These are phyloP conservation scores for Neoascochyta sp. DNA, from an alignment of 2,329 filamentous ascomycete species.

Conservation along the genomic window DNA sequence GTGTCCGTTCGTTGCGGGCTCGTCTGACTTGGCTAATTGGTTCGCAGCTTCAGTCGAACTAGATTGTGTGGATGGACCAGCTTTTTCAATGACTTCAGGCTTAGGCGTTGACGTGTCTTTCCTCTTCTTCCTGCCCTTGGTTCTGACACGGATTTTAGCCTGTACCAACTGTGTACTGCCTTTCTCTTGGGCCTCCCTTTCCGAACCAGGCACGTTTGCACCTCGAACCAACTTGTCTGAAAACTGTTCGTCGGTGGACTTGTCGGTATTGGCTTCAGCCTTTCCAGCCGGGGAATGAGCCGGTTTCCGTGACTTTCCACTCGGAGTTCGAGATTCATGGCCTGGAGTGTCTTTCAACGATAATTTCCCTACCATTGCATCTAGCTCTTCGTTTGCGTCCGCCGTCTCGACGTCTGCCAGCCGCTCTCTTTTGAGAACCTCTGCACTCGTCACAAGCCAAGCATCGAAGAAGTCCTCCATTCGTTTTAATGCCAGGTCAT, in stretches of 20 bases:
- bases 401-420: conserved; percentile 6
- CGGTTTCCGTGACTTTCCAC: neutral
- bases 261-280: too few relatives aligned
- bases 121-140: conserved; percentile 25
- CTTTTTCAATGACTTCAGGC: too few relatives aligned
- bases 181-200: conserved; percentile 4
- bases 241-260: conserved; percentile 31
- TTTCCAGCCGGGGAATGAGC: conserved; percentile 2
- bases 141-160: conserved; percentile 36
- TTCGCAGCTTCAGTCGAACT: too few relatives aligned
- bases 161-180: conserved; percentile 28
- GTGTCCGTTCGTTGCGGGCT: too few relatives aligned
- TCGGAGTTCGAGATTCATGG: neutral
- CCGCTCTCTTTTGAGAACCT: conserved; percentile 50
- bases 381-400: conserved; percentile 16
- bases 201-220: conserved; percentile 13
- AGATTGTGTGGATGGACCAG: too few relatives aligned
- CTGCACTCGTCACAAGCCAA: conserved; percentile 56
- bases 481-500: conserved; percentile 65
- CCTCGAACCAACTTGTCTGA: conserved; percentile 24
- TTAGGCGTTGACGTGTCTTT: too few relatives aligned
- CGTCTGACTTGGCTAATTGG: too few relatives aligned
- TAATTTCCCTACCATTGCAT: conserved; percentile 21
- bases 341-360: conserved; percentile 13
- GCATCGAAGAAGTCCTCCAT: conserved; percentile 74